phyloP scores from a whole-genome alignment of 371 early-diverging fungal genomes.

The Syncephalastrum racemosum region DNA sequence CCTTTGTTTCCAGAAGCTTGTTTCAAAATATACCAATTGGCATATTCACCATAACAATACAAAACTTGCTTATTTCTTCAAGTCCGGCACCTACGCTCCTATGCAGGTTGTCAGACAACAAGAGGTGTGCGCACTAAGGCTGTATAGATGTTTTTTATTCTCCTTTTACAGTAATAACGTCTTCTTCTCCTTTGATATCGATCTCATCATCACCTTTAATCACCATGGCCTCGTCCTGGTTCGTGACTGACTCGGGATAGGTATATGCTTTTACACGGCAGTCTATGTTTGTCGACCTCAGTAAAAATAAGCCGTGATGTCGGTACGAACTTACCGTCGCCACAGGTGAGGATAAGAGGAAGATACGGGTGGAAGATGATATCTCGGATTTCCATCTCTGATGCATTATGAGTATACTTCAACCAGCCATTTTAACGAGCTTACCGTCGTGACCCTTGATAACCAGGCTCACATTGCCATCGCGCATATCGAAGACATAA shows the following conservation, averaged over 20 bases:
- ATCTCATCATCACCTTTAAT: background rate
- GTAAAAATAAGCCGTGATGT: background rate
- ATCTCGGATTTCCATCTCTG: slow-evolving; percentile 87
- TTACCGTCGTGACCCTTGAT: slow-evolving; percentile 80
- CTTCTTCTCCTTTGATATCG: background rate
- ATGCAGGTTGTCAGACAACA: no score
- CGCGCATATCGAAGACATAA: slow-evolving; percentile 74
- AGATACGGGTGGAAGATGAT: slow-evolving; percentile 86
- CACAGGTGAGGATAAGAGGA: slow-evolving; percentile 77
- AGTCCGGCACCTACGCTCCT: no score
- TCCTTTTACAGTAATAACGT: background rate
- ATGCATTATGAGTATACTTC: background rate
- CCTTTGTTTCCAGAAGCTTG: no score
- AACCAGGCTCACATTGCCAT: slow-evolving; percentile 73
- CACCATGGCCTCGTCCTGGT: no score
- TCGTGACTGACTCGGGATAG: no score
- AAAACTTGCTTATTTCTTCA: no score
- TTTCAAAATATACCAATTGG: no score
- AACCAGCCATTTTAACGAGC: background rate
- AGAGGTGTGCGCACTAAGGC: no score
- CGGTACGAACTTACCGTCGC: slow-evolving; percentile 62
- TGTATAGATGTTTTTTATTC: no score
- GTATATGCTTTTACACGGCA: slow-evolving; percentile 18
- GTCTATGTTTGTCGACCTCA: slow-evolving; percentile 17
- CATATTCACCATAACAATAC: no score